Evolutionary conservation across 345 rosid species (phyloP).

Genomic region (Ailanthus altissimus): DNA sequence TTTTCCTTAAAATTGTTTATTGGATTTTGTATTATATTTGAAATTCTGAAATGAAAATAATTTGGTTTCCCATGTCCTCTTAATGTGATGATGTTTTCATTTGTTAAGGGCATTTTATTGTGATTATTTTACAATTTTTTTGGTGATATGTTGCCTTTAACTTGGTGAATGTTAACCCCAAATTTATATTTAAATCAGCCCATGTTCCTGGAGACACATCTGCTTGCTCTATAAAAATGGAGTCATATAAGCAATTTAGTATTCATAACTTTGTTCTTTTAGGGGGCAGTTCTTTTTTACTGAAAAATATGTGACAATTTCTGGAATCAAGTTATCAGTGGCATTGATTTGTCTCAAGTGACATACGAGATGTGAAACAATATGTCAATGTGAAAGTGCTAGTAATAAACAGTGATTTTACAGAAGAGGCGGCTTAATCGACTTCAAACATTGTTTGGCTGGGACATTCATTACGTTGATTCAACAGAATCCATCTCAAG

Average conservation of each 20-base stretch:
- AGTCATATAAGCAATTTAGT: background rate
- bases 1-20: background rate
- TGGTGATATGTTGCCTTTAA: background rate
- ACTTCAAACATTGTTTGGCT: constrained; percentile 69
- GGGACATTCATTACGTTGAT: constrained; percentile 73
- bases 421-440: constrained; percentile 78
- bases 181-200: background rate
- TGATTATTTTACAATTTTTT: background rate
- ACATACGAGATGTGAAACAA: background rate
- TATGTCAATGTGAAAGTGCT: background rate
- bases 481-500: constrained; percentile 69
- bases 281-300: too few relatives aligned
- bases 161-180: background rate
- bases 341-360: background rate
- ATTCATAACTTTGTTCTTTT: background rate
- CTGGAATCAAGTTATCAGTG: background rate
- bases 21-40: background rate
- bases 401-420: constrained; percentile 12
- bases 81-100: background rate
- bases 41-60: background rate
- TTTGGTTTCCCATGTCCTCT: background rate
- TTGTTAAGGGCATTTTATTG: background rate
- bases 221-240: background rate
- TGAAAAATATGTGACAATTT: too few relatives aligned
- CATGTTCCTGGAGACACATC: background rate